Evolutionary conservation across 1,284 basidiomycete genomes (phyloP).

Genomic region (Leccinum fallax): DNA sequence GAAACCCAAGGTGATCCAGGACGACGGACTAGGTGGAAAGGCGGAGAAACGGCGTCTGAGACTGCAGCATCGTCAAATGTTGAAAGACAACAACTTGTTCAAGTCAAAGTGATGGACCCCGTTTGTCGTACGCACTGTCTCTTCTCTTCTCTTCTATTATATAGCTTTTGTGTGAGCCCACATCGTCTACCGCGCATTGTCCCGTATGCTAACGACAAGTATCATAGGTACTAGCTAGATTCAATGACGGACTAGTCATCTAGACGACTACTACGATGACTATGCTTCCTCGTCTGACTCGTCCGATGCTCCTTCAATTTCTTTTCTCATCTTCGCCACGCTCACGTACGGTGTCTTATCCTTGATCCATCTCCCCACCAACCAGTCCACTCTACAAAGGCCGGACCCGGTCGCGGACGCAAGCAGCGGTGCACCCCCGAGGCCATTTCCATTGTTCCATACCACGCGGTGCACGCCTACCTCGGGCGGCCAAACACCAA

Average conservation of each 20-base stretch:
- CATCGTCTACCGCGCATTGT: too few relatives aligned
- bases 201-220: slow-evolving; percentile 1
- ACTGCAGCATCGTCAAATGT: slow-evolving; percentile 60
- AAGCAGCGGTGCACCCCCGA: slow-evolving; percentile 66
- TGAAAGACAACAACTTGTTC: slow-evolving; percentile 80
- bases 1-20: slow-evolving; percentile 54
- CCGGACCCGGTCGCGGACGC: slow-evolving; percentile 84
- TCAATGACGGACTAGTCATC: neutral
- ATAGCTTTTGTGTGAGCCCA: too few relatives aligned
- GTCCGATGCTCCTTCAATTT: slow-evolving; percentile 37
- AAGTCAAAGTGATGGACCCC: slow-evolving; percentile 44
- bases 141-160: neutral
- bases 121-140: too few relatives aligned
- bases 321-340: slow-evolving; percentile 45
- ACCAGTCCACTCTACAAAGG: slow-evolving; percentile 79
- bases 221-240: neutral
- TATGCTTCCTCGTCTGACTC: slow-evolving; percentile 39
- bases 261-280: neutral
- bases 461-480: slow-evolving; percentile 73
- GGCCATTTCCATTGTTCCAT: slow-evolving; percentile 80
- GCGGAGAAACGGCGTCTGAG: slow-evolving; percentile 64
- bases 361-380: slow-evolving; percentile 68
- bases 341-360: slow-evolving; percentile 64
- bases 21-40: slow-evolving; percentile 73
- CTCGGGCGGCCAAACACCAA: slow-evolving; percentile 75